Base-by-base conservation (phyloP, 306 rosid species). In the Lathyrus oleraceus region DNA sequence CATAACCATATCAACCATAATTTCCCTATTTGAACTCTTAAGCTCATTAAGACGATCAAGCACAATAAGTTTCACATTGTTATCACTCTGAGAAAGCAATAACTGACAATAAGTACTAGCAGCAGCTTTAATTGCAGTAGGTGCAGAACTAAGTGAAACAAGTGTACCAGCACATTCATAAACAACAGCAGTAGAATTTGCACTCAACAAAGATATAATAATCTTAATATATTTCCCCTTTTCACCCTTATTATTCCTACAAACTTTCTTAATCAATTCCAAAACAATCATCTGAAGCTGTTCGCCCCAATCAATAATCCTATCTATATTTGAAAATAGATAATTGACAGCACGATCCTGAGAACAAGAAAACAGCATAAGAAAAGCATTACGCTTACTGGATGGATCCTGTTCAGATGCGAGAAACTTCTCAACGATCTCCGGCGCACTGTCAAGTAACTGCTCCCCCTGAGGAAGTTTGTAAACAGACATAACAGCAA, bases 111-210 rank as follows among this genome's bases (percentile, higher is more conserved):
- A 95, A 30, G 97, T 91, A 35, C 65, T 81, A 0, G 99, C 95
- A 0, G 99, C 99, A 2, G 95, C 99, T 4, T 91, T 70, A 64
- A 95, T 89, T 1, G 99, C 99, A 0, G 99, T 95, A 0, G 96
- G 97, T 1, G 99, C 99, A 0, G 97, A 91, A 4, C 97, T 91
- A 12, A 91, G 78, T 0, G 99, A 91, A 21, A 95, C 97, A 3
- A 95, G 97, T 0, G 99, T 95, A 4, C 95, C 63, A 0, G 99
- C 99, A 65, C 97, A 95, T 69, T 95, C 99, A 39, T 95, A 95
- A 48, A 87, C 67, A 35, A 95, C 99, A 1, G 99, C 97, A 52
- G 93, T 82, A 1, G 99, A 95, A 6, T 85, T 84, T 2, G 85
- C 91, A 81, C 68, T 87, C 71, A 89, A 61, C 76, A 95, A 74